These are phyloP conservation scores for Ascochyta koolunga DNA, from an alignment of 2,329 filamentous ascomycete species.

Conservation along the genomic window DNA sequence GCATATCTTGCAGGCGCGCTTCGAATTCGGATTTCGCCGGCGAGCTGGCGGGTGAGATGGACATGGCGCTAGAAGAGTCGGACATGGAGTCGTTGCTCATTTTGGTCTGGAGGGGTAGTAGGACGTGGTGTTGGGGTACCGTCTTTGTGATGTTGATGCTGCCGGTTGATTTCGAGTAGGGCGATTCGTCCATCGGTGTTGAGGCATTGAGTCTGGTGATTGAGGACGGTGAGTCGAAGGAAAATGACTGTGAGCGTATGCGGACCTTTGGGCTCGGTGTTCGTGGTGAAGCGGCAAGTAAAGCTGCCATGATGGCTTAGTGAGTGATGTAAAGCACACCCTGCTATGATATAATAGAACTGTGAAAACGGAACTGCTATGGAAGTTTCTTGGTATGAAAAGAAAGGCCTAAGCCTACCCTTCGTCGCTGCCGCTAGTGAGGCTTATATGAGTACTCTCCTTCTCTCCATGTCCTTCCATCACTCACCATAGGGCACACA, in stretches of 20 bases:
- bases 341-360: neutral
- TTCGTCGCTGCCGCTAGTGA: constrained; percentile 4
- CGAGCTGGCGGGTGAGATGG: constrained; percentile 31
- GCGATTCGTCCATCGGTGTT: constrained; percentile 42
- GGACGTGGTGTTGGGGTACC: constrained; percentile 29
- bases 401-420: constrained; percentile 17
- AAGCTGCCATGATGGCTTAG: constrained; percentile 24
- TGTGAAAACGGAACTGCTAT: neutral
- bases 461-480: neutral
- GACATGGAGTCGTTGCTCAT: constrained; percentile 42
- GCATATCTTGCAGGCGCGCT: neutral
- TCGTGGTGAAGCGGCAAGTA: constrained; percentile 32
- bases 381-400: neutral
- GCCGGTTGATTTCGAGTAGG: constrained; percentile 45
- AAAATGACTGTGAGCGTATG: constrained; percentile 41
- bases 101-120: constrained; percentile 37
- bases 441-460: constrained; percentile 24
- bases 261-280: constrained; percentile 46
- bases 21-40: constrained; percentile 29
- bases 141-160: constrained; percentile 25
- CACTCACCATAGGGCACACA: constrained; percentile 11
- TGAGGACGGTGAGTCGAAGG: constrained; percentile 43
- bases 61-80: constrained; percentile 26
- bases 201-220: constrained; percentile 37
- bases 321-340: neutral